Conservation (phyloP, 805 yeast genomes). For the Monosporozyma solicola region DNA sequence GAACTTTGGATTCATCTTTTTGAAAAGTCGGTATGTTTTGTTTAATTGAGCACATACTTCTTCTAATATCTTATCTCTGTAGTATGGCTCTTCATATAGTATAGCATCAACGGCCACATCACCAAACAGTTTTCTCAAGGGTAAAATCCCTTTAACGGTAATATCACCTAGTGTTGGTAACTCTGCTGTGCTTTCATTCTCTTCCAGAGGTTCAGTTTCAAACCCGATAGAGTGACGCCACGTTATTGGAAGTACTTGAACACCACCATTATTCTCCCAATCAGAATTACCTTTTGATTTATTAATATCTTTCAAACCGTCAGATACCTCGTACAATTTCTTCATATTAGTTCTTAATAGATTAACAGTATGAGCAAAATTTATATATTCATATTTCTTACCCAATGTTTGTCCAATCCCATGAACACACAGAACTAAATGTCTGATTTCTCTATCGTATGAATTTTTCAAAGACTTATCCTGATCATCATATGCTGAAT, state of each 20-base stretch:
- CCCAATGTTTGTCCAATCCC: slow-evolving; percentile 93
- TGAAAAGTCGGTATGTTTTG: slow-evolving; percentile 47
- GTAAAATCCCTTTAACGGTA: slow-evolving; percentile 67
- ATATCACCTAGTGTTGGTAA: slow-evolving; percentile 62
- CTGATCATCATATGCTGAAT: slow-evolving; percentile 39
- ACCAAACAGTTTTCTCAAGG: slow-evolving; percentile 71
- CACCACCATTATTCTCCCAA: slow-evolving; percentile 42
- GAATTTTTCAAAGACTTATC: slow-evolving; percentile 32
- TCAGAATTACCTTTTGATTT: slow-evolving; percentile 35
- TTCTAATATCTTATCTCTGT: slow-evolving; percentile 50
- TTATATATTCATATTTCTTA: slow-evolving; percentile 64
- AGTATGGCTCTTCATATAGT: slow-evolving; percentile 65
- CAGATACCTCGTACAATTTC: slow-evolving; percentile 36
- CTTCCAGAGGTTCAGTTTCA: slow-evolving; percentile 37
- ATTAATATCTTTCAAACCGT: slow-evolving; percentile 35
- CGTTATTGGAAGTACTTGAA: slow-evolving; percentile 82
- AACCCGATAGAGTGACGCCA: slow-evolving; percentile 81
- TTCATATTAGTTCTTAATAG: slow-evolving; percentile 52
- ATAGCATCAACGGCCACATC: slow-evolving; percentile 81
- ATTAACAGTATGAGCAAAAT: slow-evolving; percentile 79
- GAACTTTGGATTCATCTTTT: slow-evolving; percentile 57
- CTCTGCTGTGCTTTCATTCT: slow-evolving; percentile 31
- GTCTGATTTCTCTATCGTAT: slow-evolving; percentile 37
- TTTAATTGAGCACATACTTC: slow-evolving; percentile 61
- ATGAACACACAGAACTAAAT: slow-evolving; percentile 77